phyloP scores from a whole-genome alignment of 441 rosid genomes.

The Adansonia rubrostipa region DNA sequence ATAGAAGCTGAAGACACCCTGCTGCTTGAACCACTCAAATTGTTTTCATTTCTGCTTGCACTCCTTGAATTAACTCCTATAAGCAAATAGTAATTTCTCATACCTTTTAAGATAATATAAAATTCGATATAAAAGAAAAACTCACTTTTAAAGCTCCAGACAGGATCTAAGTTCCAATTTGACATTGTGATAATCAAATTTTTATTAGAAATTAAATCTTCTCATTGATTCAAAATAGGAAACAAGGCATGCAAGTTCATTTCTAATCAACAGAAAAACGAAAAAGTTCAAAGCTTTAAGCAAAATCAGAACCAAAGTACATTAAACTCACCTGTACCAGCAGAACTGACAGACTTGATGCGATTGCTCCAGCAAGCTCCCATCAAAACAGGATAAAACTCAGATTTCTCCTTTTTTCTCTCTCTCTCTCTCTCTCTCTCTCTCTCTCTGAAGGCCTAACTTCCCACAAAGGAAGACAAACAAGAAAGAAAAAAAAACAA shows the following conservation, averaged over 20 bases:
- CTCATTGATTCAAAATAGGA: background rate
- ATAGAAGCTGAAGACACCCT: conserved; percentile 48
- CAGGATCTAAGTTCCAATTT: background rate
- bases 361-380: conserved; percentile 78
- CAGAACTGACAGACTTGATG: conserved; percentile 62
- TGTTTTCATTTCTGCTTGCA: conserved; percentile 49
- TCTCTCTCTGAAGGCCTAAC: background rate
- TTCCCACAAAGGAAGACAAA: background rate
- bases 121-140: background rate
- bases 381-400: conserved; percentile 41
- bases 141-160: background rate
- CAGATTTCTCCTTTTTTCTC: conserved; percentile 20
- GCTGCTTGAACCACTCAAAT: conserved; percentile 40
- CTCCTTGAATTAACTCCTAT: conserved; percentile 56
- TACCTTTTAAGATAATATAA: background rate
- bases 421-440: background rate
- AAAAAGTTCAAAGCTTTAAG: background rate
- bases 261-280: background rate
- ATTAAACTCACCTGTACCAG: conserved; percentile 47
- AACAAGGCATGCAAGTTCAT: conserved; percentile 15
- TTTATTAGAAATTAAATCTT: background rate
- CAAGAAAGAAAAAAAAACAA: background rate
- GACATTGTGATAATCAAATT: background rate
- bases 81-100: background rate
- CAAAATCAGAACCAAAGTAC: background rate